Evolutionary conservation across 2,329 filamentous ascomycete species (phyloP).

Genomic region (Pestalotiopsis sp.): DNA sequence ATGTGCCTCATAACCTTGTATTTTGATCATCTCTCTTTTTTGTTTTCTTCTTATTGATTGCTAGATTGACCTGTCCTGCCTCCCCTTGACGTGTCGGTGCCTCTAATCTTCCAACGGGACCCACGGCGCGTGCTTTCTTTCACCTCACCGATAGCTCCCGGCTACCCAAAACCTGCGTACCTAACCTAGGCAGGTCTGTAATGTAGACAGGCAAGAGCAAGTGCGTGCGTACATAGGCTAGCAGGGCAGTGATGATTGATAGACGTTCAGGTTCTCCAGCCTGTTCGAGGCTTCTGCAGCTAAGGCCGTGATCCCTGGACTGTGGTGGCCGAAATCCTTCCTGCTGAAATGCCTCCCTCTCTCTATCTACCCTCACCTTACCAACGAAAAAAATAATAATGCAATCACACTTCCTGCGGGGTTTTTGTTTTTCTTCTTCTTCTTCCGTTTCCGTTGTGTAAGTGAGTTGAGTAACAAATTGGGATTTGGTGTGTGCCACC

Average conservation of each 20-base stretch:
- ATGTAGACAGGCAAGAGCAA: too few relatives aligned
- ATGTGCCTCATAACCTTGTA: neutral
- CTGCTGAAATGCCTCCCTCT: neutral
- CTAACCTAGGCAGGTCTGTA: too few relatives aligned
- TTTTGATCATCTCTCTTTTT: neutral
- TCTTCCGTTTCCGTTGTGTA: neutral
- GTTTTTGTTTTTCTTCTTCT: neutral
- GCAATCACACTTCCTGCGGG: constrained; percentile 3
- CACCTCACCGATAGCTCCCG: neutral
- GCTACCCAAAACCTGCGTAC: too few relatives aligned
- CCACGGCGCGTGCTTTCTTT: neutral
- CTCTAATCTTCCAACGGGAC: neutral
- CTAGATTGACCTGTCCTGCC: neutral
- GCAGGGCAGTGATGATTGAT: neutral
- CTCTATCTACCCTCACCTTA: neutral
- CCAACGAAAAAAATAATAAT: neutral
- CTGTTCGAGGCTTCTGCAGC: constrained; percentile 1
- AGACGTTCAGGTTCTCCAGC: neutral
- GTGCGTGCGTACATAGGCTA: neutral
- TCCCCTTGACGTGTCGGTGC: neutral
- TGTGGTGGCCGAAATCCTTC: neutral
- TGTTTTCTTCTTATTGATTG: neutral
- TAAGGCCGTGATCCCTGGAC: neutral
- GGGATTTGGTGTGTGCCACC: neutral
- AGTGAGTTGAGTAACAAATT: neutral